phyloP scores from a whole-genome alignment of 805 yeast genomes.

The Ogataea salicorniae region DNA sequence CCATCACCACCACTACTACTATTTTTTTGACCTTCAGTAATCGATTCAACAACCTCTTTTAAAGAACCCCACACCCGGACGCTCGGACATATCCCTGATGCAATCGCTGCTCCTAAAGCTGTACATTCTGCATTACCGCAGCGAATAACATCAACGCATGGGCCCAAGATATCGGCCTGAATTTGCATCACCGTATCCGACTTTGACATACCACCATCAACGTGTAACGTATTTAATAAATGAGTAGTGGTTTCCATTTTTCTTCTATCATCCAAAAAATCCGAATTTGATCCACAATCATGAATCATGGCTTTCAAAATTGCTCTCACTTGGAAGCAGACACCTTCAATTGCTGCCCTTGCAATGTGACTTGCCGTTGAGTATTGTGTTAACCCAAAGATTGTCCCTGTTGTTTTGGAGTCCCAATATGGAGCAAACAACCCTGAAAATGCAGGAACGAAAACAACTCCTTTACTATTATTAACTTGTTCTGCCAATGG shows the following conservation, averaged over 20 bases:
- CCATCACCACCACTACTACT: conserved; percentile 7
- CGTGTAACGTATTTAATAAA: conserved; percentile 44
- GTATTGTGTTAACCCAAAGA: conserved; percentile 88
- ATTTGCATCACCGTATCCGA: conserved; percentile 90
- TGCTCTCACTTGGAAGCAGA: conserved; percentile 89
- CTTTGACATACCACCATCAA: conserved; percentile 94
- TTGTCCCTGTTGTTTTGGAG: conserved; percentile 85
- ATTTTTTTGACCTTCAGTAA: conserved; percentile 20
- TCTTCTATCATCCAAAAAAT: conserved; percentile 50
- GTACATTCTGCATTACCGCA: conserved; percentile 87
- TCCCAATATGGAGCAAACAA: conserved; percentile 96
- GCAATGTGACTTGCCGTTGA: conserved; percentile 91
- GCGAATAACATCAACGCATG: conserved; percentile 73
- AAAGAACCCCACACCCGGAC: conserved; percentile 71
- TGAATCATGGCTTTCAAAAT: conserved; percentile 84
- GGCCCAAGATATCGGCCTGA: conserved; percentile 88
- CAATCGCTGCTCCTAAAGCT: conserved; percentile 94
- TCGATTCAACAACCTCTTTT: conserved; percentile 52
- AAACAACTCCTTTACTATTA: conserved; percentile 85
- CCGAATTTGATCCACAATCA: conserved; percentile 56
- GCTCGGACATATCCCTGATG: conserved; percentile 71
- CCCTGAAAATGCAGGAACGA: conserved; percentile 93
- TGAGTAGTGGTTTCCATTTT: conserved; percentile 35
- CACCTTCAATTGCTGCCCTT: conserved; percentile 92
- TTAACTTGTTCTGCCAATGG: conserved; percentile 80